phyloP scores from a whole-genome alignment of 768 basidiomycete genomes.

The Termitomyces sp. region DNA sequence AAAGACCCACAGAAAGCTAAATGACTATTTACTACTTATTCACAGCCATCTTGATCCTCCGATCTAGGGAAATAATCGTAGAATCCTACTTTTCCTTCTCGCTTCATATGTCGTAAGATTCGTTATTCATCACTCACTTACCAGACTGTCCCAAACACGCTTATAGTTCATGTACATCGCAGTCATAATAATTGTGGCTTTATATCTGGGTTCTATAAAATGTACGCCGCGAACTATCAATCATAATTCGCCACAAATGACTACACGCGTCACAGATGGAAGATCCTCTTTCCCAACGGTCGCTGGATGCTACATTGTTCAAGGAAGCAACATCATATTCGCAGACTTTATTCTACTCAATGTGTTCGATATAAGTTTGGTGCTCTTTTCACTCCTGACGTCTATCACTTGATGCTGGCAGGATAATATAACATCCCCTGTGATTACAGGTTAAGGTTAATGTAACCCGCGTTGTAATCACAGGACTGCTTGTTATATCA shows the following conservation, averaged over 20 bases:
- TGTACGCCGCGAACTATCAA: conserved; percentile 2
- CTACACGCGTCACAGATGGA: neutral
- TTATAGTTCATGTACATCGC: conserved; percentile 1
- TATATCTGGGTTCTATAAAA: conserved; percentile 6
- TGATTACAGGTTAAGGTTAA: no score
- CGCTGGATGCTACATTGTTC: conserved; percentile 9
- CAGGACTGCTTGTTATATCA: no score
- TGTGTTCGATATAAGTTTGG: neutral
- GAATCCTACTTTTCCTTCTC: conserved; percentile 5
- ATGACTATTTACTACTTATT: neutral
- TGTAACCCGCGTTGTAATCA: no score
- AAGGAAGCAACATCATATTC: conserved; percentile 4
- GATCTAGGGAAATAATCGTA: conserved; percentile 15
- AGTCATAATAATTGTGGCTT: neutral
- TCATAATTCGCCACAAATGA: neutral
- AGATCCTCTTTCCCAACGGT: conserved; percentile 8
- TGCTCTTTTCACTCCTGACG: neutral
- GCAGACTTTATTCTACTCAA: neutral
- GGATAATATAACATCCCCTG: no score
- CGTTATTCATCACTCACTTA: neutral
- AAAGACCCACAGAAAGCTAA: neutral
- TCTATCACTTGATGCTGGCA: no score
- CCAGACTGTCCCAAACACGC: neutral
- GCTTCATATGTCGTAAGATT: conserved; percentile 3
- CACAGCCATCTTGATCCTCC: conserved; percentile 16